A percentile compares a stretch with the other conserved stretches of the same genome.
phyloP scores from a whole-genome alignment of 2,329 filamentous ascomycete species.

The Fusarium pseudonygamai region DNA sequence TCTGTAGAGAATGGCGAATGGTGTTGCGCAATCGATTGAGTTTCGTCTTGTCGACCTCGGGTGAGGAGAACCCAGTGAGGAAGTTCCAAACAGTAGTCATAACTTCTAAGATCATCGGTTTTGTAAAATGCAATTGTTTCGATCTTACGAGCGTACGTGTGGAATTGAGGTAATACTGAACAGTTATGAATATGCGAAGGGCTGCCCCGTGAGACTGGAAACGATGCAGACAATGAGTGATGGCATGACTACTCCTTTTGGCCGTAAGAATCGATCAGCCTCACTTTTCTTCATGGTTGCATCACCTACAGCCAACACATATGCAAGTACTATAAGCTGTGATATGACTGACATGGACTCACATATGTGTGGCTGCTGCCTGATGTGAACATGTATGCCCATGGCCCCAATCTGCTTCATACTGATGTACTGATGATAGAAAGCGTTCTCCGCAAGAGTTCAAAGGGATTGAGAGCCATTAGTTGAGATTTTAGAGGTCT shows the following conservation, averaged over 20 bases:
- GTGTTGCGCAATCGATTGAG: neutral
- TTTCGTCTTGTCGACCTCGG: neutral
- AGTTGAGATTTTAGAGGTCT: neutral
- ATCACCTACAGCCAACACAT: neutral
- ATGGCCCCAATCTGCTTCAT: neutral
- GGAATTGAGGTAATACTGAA: too few relatives aligned
- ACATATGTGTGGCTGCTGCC: neutral
- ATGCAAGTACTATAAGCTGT: slow-evolving; percentile 2
- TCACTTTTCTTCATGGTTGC: neutral
- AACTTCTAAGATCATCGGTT: neutral
- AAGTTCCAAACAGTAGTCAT: neutral
- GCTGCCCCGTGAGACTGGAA: neutral
- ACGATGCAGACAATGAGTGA: neutral
- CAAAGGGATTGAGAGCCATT: neutral
- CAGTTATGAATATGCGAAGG: neutral
- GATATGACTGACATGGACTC: neutral
- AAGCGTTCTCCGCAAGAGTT: neutral
- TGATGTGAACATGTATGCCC: neutral
- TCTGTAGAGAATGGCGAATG: neutral
- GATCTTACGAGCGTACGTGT: too few relatives aligned
- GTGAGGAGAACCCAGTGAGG: neutral
- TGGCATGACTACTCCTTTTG: neutral
- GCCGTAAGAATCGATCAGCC: neutral
- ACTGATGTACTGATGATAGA: neutral
- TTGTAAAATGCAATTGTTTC: neutral